These are phyloP conservation scores for Gelatoporia subvermispora DNA, from an alignment of 768 basidiomycete species.

Conservation along the genomic window DNA sequence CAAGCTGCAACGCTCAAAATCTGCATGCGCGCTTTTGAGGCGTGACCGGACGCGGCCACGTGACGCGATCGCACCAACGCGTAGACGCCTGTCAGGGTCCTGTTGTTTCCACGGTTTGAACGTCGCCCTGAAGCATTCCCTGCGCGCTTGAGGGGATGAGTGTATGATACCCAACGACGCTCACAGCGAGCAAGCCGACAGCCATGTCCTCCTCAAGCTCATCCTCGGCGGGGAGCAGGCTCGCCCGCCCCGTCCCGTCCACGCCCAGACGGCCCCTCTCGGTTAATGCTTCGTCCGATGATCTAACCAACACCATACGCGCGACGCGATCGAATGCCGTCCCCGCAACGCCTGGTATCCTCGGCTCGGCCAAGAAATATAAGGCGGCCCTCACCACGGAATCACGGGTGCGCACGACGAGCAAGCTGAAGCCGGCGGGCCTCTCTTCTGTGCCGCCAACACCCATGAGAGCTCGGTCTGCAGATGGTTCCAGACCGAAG, in stretches of 20 bases:
- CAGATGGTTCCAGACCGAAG: constrained; percentile 28
- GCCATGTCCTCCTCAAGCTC: constrained; percentile 10
- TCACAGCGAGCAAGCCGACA: neutral
- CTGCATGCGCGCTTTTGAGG: neutral
- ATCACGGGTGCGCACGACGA: constrained; percentile 21
- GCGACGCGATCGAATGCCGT: constrained; percentile 27
- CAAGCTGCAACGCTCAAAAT: neutral
- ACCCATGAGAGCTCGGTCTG: constrained; percentile 39
- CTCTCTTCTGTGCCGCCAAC: constrained; percentile 49
- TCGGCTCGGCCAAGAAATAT: constrained; percentile 56
- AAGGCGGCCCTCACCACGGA: constrained; percentile 56
- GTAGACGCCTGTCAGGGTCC: neutral
- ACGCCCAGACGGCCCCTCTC: constrained; percentile 53
- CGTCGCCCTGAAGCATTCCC: neutral
- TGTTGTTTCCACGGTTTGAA: constrained; percentile 8
- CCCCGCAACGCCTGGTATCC: constrained; percentile 27
- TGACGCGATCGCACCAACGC: neutral
- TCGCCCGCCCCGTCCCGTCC: constrained; percentile 40
- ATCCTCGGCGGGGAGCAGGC: constrained; percentile 25
- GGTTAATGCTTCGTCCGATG: constrained; percentile 26
- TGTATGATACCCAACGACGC: neutral
- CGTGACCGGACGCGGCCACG: constrained; percentile 2
- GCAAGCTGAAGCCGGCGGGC: constrained; percentile 13
- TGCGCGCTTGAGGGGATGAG: no score
- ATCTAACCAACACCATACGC: constrained; percentile 19